Conservation (phyloP, 2,329 filamentous ascomycete genomes). For the Sporothrix dimorphospora region DNA sequence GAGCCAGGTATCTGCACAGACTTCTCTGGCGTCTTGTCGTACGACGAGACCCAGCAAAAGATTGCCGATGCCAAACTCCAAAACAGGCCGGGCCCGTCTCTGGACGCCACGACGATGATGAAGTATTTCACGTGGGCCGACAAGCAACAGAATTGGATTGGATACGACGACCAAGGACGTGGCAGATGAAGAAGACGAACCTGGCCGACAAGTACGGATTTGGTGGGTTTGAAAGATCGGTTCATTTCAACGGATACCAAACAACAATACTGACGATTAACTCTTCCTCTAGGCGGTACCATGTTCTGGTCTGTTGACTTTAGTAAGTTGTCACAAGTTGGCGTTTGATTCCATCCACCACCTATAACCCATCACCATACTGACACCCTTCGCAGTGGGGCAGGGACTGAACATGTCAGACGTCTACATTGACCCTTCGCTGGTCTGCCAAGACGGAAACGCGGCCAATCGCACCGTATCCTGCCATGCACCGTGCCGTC, state of each 20-base stretch:
- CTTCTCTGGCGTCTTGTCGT: neutral
- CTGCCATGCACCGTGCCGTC: too few species aligned
- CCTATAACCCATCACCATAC: too few species aligned
- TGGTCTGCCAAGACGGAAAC: too few species aligned
- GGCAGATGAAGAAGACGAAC: neutral
- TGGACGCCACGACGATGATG: neutral
- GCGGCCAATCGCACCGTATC: too few species aligned
- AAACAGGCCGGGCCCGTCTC: neutral
- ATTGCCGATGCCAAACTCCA: neutral
- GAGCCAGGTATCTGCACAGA: neutral
- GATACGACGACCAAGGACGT: neutral
- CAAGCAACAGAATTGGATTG: conserved; percentile 2
- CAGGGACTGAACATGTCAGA: too few species aligned
- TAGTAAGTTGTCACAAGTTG: too few species aligned
- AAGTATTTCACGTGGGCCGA: conserved; percentile 1
- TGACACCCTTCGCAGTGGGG: too few species aligned
- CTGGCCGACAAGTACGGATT: conserved; percentile 2
- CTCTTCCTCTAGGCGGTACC: neutral
- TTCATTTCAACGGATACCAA: too few species aligned
- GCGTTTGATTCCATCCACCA: too few species aligned
- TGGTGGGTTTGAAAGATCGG: neutral
- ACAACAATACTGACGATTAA: too few species aligned
- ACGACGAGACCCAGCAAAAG: neutral
- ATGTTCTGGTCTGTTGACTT: neutral
- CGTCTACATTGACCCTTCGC: too few species aligned